Evolutionary conservation across 73 alveolate genomes (phyloP), one percentile per base, ranked within the genome.

Genomic region (Symbiodinium natans): DNA sequence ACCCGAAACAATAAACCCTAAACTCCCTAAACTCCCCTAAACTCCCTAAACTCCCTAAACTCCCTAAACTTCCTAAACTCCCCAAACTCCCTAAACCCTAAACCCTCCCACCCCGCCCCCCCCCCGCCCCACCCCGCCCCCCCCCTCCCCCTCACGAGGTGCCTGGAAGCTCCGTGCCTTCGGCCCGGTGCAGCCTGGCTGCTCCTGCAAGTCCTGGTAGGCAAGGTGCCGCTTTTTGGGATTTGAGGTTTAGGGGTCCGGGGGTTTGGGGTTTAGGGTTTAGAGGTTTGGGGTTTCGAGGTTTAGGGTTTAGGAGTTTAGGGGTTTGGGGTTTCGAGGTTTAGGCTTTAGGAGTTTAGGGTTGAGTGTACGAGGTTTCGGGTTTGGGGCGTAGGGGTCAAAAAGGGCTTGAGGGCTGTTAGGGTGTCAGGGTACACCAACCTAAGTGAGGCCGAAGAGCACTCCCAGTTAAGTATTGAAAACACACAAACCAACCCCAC

Each of bases 121-220:
- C 19, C 5, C 56, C 56, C 56, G 11, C 5, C 56, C 5, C 56
- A 5, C 56, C 11, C 5, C 11, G 11, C 56, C 56, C 56, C 56
- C 56, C 56, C 56, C 56, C 56, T 43, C 56, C 11, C 56, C n/a
- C n/a, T n/a, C n/a, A n/a, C n/a, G n/a, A n/a, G n/a, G n/a, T n/a
- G n/a, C n/a, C 59, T 34, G 41, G 42, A 86, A 52, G 41, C 68
- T 56, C 19, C 94, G 40, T n/a, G 94, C 94, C 42, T 75, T 75
- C 4, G 94, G 94, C 9, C 94, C 94, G 4, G 94, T 86, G 63
- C 94, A 54, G 23, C 94, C 94, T 19, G 94, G 94, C 94, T 54
- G 71, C 68, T 86, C 94, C 93, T 84, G 77, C 34, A 63, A 27
- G 77, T 63, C 77, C 74, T 56, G 74, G 2, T 8, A n/a, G n/a